Percentiles rank a stretch among this genome's conserved stretches.
Evolutionary conservation across 306 rosid genomes (phyloP).

Genomic region (Quercus parvula): DNA sequence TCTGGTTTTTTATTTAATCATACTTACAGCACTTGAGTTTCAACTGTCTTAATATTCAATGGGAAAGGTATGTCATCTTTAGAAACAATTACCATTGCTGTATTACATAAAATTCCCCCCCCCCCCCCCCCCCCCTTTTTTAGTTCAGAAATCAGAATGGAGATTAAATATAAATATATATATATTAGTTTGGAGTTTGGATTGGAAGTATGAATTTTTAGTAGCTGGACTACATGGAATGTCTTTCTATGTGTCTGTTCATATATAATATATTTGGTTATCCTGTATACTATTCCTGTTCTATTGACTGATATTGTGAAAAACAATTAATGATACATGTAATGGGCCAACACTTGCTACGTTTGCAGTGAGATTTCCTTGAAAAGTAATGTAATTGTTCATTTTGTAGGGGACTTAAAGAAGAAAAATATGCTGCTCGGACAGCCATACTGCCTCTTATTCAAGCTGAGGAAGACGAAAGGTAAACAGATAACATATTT

Average conservation of each 20-base stretch:
- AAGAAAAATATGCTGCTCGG: conserved; percentile 92
- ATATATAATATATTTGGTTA: background rate
- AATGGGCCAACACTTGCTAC: background rate
- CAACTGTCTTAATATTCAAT: background rate
- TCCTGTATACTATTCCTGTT: background rate
- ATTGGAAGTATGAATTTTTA: background rate
- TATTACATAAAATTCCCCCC: background rate
- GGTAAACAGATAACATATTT: conserved; percentile 40
- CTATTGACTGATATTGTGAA: background rate
- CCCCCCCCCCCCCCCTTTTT: background rate
- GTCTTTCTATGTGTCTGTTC: background rate
- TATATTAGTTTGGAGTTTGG: background rate
- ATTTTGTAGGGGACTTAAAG: conserved; percentile 73
- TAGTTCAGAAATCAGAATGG: background rate
- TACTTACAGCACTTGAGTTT: background rate
- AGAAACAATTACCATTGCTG: background rate
- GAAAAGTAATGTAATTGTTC: conserved; percentile 9
- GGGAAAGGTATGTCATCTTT: background rate
- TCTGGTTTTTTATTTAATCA: too few relatives aligned
- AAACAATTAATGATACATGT: background rate
- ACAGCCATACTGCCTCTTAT: conserved; percentile 84
- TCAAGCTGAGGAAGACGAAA: conserved; percentile 99
- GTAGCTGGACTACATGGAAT: background rate
- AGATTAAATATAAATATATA: background rate
- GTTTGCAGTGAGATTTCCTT: conserved; percentile 1